Conservation (phyloP, 164 flowering plant genomes). For the Malania oleifera region DNA sequence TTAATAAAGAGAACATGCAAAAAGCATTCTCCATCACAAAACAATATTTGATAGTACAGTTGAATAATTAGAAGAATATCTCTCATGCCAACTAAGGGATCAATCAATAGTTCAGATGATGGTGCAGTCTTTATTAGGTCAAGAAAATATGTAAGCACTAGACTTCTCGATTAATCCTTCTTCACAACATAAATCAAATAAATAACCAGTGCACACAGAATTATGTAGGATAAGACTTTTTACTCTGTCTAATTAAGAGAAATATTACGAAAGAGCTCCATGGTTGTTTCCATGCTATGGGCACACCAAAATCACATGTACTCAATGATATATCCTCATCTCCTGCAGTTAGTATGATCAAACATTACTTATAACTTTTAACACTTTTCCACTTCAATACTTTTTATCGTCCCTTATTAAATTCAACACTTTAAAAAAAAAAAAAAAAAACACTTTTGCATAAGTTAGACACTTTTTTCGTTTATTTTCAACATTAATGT, state of each 20-base stretch:
- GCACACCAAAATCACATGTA: no score
- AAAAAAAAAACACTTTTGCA: no score
- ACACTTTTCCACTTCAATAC: no score
- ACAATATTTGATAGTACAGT: slow-evolving; percentile 76
- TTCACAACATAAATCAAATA: slow-evolving; percentile 93
- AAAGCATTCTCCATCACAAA: slow-evolving; percentile 95
- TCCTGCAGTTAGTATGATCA: no score
- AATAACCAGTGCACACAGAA: slow-evolving; percentile 58
- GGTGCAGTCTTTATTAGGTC: slow-evolving; percentile 77
- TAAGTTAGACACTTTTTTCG: no score
- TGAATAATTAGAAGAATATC: slow-evolving; percentile 62
- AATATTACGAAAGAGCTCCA: slow-evolving; percentile 59
- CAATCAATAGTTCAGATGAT: slow-evolving; percentile 57
- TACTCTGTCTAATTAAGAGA: slow-evolving; percentile 60
- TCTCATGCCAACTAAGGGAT: slow-evolving; percentile 76
- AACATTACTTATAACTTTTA: no score
- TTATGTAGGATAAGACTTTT: slow-evolving; percentile 50
- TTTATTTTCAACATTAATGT: no score
- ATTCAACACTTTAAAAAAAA: no score
- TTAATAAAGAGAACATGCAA: slow-evolving; percentile 85
- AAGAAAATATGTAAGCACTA: slow-evolving; percentile 53
- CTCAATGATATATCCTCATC: no score
- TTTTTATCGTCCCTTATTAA: no score
- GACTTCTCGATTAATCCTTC: slow-evolving; percentile 53
- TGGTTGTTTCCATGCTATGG: slow-evolving; percentile 57